Base-by-base conservation (phyloP, 768 basidiomycete genomes). In the Agaricus blazei region DNA sequence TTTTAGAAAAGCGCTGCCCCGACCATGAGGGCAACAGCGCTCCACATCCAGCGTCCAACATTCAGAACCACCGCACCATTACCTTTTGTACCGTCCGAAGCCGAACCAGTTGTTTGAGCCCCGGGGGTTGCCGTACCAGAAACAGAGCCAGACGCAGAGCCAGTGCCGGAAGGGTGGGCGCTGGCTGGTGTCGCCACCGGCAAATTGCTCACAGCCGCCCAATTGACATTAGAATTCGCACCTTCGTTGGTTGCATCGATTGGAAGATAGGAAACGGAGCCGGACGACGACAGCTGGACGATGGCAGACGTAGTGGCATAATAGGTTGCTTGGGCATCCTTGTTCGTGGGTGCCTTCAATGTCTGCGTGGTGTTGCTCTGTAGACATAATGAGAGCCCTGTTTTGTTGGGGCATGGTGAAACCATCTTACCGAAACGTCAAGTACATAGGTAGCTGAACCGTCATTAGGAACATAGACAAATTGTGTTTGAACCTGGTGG, bases 381-480 rank as follows among this genome's bases (percentile, higher is more conserved):
- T 31, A 45, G 40, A 46, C 28, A 41, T 37, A 31, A n/a, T 53
- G 38, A 57, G 51, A 9, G 31, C 34, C 36, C 7, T 60, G 38
- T 23, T 19, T 24, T 45, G 14, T 27, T 2, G 43, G 41, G 36
- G 15, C n/a, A 19, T 28, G 27, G 38, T 52, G 29, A 42, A 34
- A 40, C 12, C n/a, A 38, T 55, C 62, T 24, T 67, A 83, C 82
- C 68, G 82, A 76, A 45, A 87, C 84, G 62, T 88, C 84, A 62
- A 89, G 73, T 37, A 92, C 77, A 62, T 87, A 91, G 24, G 85
- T 82, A 34, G 75, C 75, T 15, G 85, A 85, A 54, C 80, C 81
- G 63, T 90, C 88, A 64, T 83, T 76, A 24, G 90, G 90, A 54
- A 92, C 76, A 70, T 83, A 93, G 2, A 85, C 85, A 67, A 90